phyloP scores from a whole-genome alignment of 345 rosid genomes.

The Mallotus nudiflorus region DNA sequence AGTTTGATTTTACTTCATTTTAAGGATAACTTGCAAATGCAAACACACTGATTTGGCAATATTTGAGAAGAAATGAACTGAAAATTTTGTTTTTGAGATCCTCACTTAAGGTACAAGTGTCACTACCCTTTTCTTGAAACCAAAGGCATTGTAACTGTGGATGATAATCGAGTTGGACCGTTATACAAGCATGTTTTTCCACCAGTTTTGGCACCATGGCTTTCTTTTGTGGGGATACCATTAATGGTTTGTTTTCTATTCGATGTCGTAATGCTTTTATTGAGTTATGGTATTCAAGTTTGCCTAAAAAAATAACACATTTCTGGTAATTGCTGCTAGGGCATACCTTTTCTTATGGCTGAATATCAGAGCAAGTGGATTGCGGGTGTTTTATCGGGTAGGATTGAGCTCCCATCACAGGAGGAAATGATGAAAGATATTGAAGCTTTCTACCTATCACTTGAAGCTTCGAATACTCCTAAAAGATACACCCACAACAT shows the following conservation, averaged over 20 bases:
- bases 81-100: conserved; percentile 47
- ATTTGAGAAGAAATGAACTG: background rate
- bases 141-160: conserved; percentile 24
- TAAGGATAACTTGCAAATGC: background rate
- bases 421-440: conserved; percentile 22
- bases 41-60: too few relatives aligned
- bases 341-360: too few relatives aligned
- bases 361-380: conserved; percentile 33
- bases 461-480: conserved; percentile 24
- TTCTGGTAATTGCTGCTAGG: background rate
- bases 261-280: too few relatives aligned
- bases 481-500: conserved; percentile 18
- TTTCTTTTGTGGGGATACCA: conserved; percentile 27
- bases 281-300: background rate
- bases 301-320: too few relatives aligned
- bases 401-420: conserved; percentile 17
- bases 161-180: conserved; percentile 28
- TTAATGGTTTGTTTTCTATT: conserved; percentile 1
- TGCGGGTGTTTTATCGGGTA: conserved; percentile 26
- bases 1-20: conserved; percentile 1
- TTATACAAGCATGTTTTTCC: conserved; percentile 32
- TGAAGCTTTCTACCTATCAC: conserved; percentile 5
- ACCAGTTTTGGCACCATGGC: conserved; percentile 24
- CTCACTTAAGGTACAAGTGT: conserved; percentile 17
- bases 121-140: conserved; percentile 23